A percentile compares a stretch with the other conserved stretches of the same genome.
phyloP scores from a whole-genome alignment of 805 yeast genomes.

The Candida saitoana region DNA sequence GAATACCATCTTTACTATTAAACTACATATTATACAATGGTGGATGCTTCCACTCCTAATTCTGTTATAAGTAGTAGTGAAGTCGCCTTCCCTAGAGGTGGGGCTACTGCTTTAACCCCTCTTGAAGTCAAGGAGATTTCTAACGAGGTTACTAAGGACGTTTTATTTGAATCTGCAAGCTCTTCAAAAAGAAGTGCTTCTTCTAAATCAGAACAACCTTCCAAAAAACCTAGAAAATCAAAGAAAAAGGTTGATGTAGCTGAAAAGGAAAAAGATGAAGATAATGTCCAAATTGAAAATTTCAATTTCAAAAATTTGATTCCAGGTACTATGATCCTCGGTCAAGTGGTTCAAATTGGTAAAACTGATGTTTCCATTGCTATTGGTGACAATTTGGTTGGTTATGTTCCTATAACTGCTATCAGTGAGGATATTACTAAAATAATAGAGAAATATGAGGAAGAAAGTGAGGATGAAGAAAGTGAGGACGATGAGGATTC shows the following conservation, averaged over 20 bases:
- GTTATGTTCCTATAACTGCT: constrained; percentile 71
- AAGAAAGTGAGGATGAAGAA: constrained; percentile 37
- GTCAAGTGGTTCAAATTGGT: constrained; percentile 63
- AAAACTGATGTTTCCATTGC: constrained; percentile 64
- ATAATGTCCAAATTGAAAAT: constrained; percentile 53
- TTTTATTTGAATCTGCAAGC: constrained; percentile 59
- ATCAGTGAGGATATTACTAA: constrained; percentile 61
- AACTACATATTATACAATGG: constrained; percentile 1
- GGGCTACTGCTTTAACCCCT: constrained; percentile 79
- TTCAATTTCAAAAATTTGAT: constrained; percentile 58
- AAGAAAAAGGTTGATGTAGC: constrained; percentile 18
- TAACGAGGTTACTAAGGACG: constrained; percentile 88
- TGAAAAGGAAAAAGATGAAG: constrained; percentile 24
- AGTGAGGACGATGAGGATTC: constrained; percentile 31
- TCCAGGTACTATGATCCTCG: constrained; percentile 73
- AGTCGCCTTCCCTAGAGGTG: constrained; percentile 91
- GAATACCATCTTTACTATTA: neutral
- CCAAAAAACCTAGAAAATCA: constrained; percentile 21
- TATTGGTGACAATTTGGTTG: constrained; percentile 76
- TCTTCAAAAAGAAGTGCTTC: constrained; percentile 25
- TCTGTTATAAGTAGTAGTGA: constrained; percentile 42
- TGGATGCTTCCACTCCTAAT: constrained; percentile 15
- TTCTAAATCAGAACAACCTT: constrained; percentile 21
- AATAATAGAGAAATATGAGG: constrained; percentile 49
- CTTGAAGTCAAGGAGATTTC: constrained; percentile 89